Evolutionary conservation across 495 filamentous ascomycete genomes (phyloP).

Genomic region (Astrothelium macrocarpum): DNA sequence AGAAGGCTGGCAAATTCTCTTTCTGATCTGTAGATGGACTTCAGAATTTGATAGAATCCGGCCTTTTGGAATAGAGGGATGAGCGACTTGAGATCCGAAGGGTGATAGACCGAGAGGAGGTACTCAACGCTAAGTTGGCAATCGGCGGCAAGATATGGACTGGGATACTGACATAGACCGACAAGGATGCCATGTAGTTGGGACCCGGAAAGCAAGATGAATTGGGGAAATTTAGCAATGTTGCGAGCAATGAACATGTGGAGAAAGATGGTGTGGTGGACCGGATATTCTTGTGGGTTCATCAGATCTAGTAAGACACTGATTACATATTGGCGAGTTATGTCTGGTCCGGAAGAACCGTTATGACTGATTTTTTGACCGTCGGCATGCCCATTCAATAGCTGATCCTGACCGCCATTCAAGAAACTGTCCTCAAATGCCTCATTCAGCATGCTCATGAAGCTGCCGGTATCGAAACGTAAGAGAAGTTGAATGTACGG

Average conservation of each 20-base stretch:
- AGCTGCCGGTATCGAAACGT: slow-evolving; percentile 79
- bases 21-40: slow-evolving; percentile 74
- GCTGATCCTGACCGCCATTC: slow-evolving; percentile 59
- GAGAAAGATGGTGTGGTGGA: slow-evolving; percentile 83
- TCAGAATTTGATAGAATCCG: slow-evolving; percentile 85
- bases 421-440: slow-evolving; percentile 93
- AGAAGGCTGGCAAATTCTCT: slow-evolving; percentile 72
- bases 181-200: slow-evolving; percentile 70
- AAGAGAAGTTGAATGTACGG: slow-evolving; percentile 76
- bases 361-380: slow-evolving; percentile 24
- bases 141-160: slow-evolving; percentile 74
- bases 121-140: slow-evolving; percentile 95
- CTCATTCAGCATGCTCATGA: slow-evolving; percentile 92
- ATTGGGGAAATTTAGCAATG: slow-evolving; percentile 91
- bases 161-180: slow-evolving; percentile 76
- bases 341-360: slow-evolving; percentile 50
- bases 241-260: slow-evolving; percentile 98
- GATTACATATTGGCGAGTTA: slow-evolving; percentile 84
- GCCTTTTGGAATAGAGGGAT: slow-evolving; percentile 71
- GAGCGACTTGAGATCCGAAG: slow-evolving; percentile 64
- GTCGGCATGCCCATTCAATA: slow-evolving; percentile 40
- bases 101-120: slow-evolving; percentile 84
- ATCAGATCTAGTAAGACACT: slow-evolving; percentile 85
- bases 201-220: slow-evolving; percentile 79
- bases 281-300: slow-evolving; percentile 57